phyloP scores from a whole-genome alignment of 2,329 filamentous ascomycete genomes.

The Xylaria sp. region DNA sequence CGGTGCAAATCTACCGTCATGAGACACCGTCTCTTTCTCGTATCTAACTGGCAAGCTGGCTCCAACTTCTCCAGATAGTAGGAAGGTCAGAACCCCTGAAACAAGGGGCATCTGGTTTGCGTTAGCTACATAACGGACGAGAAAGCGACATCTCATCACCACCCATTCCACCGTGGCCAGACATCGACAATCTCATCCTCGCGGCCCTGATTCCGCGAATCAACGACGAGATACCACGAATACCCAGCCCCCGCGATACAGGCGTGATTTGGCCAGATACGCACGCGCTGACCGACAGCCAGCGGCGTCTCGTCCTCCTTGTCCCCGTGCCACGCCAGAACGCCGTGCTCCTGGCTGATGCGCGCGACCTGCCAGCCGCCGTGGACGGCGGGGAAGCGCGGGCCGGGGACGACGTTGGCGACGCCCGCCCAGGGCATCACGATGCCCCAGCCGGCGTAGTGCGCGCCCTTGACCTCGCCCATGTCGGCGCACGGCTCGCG shows the following conservation, averaged over 20 bases:
- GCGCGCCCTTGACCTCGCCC: slow-evolving; percentile 39
- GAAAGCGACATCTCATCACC: slow-evolving; percentile 51
- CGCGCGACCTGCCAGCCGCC: slow-evolving; percentile 70
- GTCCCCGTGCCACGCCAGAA: slow-evolving; percentile 64
- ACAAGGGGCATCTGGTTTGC: neutral
- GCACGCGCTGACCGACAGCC: slow-evolving; percentile 67
- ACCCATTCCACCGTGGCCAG: slow-evolving; percentile 74
- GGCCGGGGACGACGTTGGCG: slow-evolving; percentile 43
- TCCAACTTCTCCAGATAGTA: neutral
- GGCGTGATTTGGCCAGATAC: slow-evolving; percentile 81
- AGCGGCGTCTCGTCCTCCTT: slow-evolving; percentile 55
- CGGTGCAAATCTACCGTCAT: neutral
- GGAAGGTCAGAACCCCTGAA: neutral
- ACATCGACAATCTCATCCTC: slow-evolving; percentile 73
- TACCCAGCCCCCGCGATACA: slow-evolving; percentile 76
- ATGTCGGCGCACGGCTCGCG: slow-evolving; percentile 70
- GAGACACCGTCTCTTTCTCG: neutral
- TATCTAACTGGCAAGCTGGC: neutral
- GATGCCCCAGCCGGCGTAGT: slow-evolving; percentile 74
- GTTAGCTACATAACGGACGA: neutral
- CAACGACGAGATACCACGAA: slow-evolving; percentile 76
- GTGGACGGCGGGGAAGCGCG: slow-evolving; percentile 50
- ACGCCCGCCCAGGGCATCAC: slow-evolving; percentile 61
- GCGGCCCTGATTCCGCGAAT: slow-evolving; percentile 59
- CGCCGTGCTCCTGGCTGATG: slow-evolving; percentile 80